phyloP scores from a whole-genome alignment of 805 yeast genomes.

The Teunomyces stri region DNA sequence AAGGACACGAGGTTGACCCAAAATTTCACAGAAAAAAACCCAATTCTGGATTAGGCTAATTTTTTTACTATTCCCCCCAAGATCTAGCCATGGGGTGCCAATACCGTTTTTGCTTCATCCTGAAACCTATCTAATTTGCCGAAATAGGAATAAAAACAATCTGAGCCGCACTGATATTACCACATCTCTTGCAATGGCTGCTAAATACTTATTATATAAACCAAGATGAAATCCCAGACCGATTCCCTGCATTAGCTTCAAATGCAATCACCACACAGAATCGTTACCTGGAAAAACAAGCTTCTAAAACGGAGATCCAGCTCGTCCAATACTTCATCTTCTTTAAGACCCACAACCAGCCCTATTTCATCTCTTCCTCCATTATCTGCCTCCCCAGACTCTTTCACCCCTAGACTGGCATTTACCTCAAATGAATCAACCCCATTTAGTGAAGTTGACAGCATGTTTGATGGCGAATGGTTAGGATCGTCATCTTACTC shows the following conservation, averaged over 20 bases:
- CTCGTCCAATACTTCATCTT: neutral
- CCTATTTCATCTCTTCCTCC: neutral
- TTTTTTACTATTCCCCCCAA: too few relatives aligned
- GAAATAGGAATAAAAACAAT: neutral
- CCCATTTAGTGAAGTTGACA: constrained; percentile 1
- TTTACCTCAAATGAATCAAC: neutral
- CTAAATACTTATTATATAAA: neutral
- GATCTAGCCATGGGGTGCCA: too few relatives aligned
- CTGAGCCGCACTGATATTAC: neutral
- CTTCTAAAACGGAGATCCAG: neutral
- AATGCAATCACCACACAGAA: constrained; percentile 1
- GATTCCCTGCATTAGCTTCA: neutral
- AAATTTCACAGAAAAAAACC: neutral
- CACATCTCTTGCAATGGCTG: neutral
- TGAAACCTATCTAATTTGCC: neutral
- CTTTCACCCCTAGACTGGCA: neutral
- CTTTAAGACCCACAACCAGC: neutral
- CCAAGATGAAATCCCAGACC: neutral
- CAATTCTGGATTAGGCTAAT: too few relatives aligned
- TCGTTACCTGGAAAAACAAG: neutral
- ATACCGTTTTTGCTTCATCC: neutral
- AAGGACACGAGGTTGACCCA: neutral
- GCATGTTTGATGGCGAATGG: neutral
- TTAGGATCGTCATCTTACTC: neutral
- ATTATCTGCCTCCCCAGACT: neutral